Percentiles rank a stretch among this genome's conserved stretches.
phyloP scores from a whole-genome alignment of 2,329 filamentous ascomycete species.

The Colletotrichum sp. region DNA sequence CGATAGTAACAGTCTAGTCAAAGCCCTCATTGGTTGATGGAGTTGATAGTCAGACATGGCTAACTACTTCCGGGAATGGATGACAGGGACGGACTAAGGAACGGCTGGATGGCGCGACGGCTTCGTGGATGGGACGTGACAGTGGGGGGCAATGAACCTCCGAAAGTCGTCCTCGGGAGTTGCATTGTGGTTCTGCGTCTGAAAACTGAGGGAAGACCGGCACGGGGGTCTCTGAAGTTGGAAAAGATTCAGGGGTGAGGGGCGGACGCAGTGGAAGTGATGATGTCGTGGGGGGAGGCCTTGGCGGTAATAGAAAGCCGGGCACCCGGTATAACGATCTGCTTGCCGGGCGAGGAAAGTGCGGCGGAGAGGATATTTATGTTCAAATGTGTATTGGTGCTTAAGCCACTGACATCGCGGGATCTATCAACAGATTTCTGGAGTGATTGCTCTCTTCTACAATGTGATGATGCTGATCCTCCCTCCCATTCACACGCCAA shows the following conservation, averaged over 20 bases:
- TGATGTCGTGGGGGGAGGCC: background rate
- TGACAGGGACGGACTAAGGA: background rate
- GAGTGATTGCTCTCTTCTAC: background rate
- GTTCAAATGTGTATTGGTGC: background rate
- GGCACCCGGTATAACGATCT: background rate
- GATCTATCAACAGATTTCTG: conserved; percentile 10
- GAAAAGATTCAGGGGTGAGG: background rate
- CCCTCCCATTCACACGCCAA: background rate
- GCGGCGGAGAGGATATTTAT: background rate
- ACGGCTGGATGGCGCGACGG: background rate
- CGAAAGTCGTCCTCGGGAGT: background rate
- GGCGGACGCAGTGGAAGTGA: background rate
- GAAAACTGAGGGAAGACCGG: background rate
- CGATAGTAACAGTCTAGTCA: background rate
- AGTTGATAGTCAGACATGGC: background rate
- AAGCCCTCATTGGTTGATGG: background rate
- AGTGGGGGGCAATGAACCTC: background rate
- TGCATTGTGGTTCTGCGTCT: background rate
- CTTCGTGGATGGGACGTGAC: background rate
- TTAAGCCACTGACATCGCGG: background rate
- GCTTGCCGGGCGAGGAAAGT: background rate
- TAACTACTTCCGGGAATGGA: background rate
- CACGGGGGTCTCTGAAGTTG: background rate
- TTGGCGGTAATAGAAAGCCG: background rate
- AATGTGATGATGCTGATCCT: background rate